These are phyloP conservation scores for Sclerotinia minor DNA, from an alignment of 2,329 filamentous ascomycete genomes.

Conservation along the genomic window DNA sequence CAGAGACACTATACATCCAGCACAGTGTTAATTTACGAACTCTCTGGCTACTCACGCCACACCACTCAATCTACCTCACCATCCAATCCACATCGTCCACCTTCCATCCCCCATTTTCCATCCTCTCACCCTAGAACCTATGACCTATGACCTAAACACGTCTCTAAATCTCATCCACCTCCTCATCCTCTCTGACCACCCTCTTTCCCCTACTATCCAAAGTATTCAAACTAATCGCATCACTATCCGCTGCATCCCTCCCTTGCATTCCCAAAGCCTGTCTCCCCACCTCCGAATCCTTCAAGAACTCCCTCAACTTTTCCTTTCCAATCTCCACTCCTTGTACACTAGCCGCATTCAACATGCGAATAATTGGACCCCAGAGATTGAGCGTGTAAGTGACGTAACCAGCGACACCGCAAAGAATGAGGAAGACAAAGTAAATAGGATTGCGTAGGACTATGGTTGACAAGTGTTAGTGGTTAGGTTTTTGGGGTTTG, in stretches of 20 bases:
- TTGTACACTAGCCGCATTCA: conserved; percentile 82
- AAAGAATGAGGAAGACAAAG: conserved; percentile 82
- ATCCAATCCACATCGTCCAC: too few species aligned
- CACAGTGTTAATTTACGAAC: not conserved
- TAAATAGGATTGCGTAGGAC: conserved; percentile 92
- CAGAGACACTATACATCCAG: not conserved
- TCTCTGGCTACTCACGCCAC: not conserved
- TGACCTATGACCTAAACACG: too few species aligned
- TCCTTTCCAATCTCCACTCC: conserved; percentile 90
- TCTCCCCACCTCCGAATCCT: conserved; percentile 79
- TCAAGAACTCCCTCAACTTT: conserved; percentile 84
- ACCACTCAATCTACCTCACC: not conserved
- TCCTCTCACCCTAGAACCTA: not conserved
- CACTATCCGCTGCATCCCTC: conserved; percentile 45
- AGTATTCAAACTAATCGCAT: conserved; percentile 58
- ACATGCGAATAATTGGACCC: conserved; percentile 94
- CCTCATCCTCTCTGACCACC: conserved; percentile 54
- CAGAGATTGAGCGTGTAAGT: conserved; percentile 94
- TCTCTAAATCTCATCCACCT: conserved; percentile 43
- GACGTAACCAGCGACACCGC: conserved; percentile 76
- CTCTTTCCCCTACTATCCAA: conserved; percentile 62
- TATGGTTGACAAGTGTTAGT: conserved; percentile 43
- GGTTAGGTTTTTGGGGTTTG: not conserved
- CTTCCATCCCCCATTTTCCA: not conserved
- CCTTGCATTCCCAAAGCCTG: conserved; percentile 76